Base-by-base conservation (phyloP, 768 basidiomycete genomes). In the Xerocomus brunneocitrinus region DNA sequence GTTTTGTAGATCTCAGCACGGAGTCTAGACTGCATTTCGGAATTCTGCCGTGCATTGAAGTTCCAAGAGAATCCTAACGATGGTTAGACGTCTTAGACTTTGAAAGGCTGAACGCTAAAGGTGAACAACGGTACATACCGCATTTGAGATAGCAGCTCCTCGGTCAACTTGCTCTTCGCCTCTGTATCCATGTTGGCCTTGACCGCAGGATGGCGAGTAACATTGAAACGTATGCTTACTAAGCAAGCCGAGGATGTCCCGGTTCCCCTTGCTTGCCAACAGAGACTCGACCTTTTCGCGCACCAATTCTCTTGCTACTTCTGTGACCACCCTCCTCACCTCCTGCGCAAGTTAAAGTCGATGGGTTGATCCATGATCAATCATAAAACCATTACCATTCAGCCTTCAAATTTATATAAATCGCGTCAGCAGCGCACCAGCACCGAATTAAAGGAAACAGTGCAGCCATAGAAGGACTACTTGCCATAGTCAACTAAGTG, bases 11-110 rank as follows among this genome's bases (percentile, higher is more conserved):
- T 59, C 47, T 63, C 63, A 1, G 22, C 70, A 13, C 89, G 80
- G 19, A 91, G 78, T 53, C 74, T 76, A 3, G 69, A 67, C 62
- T 92, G 89, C 3, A 82, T 65, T 19, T 80, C 72, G 0, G 79
- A 82, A 55, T 82, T 19, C 19, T 19, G 69, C 39, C 72, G 76
- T 3, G 83, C 78, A 5, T 19, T 19, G 19, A 19, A 92, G 74
- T 58, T 84, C 82, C 50, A 84, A 72, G 5, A 50, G 41, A 24
- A 50, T 35, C 52, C 52, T 19, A 19, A 19, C 19, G 19, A 19
- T 19, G 14, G 27, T 53, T 22, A 32, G n/a, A n/a, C n/a, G n/a
- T n/a, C n/a, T n/a, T n/a, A n/a, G 24, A 2, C 12, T 19, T 19
- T 19, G 3, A 8, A 4, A 8, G 19, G 25, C 14, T 2, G 14